Evolutionary conservation across 345 rosid genomes (phyloP).

Genomic region (Eucalyptus decipiens): DNA sequence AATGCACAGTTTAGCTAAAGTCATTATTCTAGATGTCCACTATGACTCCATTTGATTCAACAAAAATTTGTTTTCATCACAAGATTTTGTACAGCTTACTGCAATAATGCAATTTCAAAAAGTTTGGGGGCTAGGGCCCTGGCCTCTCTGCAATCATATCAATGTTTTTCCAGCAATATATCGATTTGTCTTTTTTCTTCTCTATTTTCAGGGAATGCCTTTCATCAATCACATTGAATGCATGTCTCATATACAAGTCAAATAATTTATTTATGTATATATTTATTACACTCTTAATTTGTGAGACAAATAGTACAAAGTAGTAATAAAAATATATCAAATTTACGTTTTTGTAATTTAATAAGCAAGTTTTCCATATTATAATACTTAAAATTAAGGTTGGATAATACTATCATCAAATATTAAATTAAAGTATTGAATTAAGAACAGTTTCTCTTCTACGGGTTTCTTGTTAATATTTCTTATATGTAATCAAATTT

Average conservation of each 20-base stretch:
- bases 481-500: not conserved
- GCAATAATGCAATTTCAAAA: not conserved
- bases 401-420: not conserved
- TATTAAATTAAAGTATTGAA: not conserved
- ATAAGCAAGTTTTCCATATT: not conserved
- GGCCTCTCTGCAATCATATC: not conserved
- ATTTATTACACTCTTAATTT: not conserved
- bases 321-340: not conserved
- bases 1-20: not conserved
- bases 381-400: not conserved
- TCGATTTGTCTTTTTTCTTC: not conserved
- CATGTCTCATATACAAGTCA: not conserved
- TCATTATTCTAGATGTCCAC: not conserved
- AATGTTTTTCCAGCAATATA: not conserved
- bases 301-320: not conserved
- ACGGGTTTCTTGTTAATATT: not conserved
- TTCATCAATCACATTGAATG: not conserved
- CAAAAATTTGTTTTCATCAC: not conserved
- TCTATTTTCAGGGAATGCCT: not conserved
- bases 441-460: not conserved
- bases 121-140: not conserved
- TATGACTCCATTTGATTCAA: not conserved
- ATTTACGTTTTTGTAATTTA: not conserved
- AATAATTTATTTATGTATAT: no score
- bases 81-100: not conserved